phyloP scores from a whole-genome alignment of 2,329 filamentous ascomycete species.

The Hypomyces rosellus region DNA sequence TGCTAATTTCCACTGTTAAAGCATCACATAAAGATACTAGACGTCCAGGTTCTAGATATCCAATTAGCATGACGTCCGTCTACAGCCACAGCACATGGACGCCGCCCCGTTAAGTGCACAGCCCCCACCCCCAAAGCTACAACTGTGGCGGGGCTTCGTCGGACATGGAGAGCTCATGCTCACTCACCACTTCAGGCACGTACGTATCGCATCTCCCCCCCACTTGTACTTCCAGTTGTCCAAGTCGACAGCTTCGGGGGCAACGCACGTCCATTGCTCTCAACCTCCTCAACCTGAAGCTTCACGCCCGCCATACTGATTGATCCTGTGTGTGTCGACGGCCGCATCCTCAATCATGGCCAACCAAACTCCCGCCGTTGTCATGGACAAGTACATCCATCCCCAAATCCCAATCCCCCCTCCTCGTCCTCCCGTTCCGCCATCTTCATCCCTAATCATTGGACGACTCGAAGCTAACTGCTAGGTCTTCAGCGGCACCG shows the following conservation, averaged over 20 bases:
- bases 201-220: conserved; percentile 5
- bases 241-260: conserved; percentile 10
- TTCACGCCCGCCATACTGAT: conserved; percentile 8
- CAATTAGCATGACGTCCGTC: too few relatives aligned
- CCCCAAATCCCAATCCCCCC: conserved; percentile 14
- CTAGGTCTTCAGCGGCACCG: conserved; percentile 71
- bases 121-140: neutral
- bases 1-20: too few relatives aligned
- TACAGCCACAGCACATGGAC: too few relatives aligned
- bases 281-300: conserved; percentile 8
- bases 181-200: conserved; percentile 1
- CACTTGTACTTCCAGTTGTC: conserved; percentile 4
- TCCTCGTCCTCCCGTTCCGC: neutral
- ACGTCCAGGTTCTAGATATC: too few relatives aligned
- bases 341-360: conserved; percentile 58
- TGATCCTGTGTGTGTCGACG: conserved; percentile 16
- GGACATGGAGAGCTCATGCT: conserved; percentile 2
- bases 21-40: too few relatives aligned
- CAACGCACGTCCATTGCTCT: conserved; percentile 10
- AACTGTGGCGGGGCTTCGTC: conserved; percentile 7
- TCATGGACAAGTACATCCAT: conserved; percentile 98
- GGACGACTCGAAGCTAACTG: conserved; percentile 24
- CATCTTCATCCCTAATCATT: neutral
- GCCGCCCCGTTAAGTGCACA: conserved; percentile 5
- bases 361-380: conserved; percentile 98